Percentiles rank a stretch among this genome's conserved stretches.
Evolutionary conservation across 1,284 basidiomycete genomes (phyloP).

Genomic region (Cutaneotrichosporon sp.): DNA sequence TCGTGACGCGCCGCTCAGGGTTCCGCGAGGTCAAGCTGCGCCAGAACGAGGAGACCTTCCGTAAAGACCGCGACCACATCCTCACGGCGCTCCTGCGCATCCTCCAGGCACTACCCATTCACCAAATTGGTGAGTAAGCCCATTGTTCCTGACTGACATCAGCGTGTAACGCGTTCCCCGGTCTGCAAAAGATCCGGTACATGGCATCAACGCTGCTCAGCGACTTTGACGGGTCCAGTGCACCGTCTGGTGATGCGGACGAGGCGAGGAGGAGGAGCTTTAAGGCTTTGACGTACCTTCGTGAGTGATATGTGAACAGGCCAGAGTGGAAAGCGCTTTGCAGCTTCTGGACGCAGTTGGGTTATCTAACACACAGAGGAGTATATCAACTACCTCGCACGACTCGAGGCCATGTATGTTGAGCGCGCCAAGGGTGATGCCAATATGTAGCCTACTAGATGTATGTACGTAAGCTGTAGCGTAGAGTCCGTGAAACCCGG

Average conservation of each 20-base stretch:
- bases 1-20: not conserved
- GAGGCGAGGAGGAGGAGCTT: not conserved
- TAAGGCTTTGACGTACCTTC: not conserved
- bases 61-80: not conserved
- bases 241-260: not conserved
- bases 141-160: not conserved
- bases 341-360: too few species aligned
- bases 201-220: constrained; percentile 81
- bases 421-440: not conserved
- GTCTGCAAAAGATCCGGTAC: constrained; percentile 82
- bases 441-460: not conserved
- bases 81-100: not conserved
- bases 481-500: too few species aligned
- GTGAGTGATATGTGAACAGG: not conserved
- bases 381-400: constrained; percentile 9
- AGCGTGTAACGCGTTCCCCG: constrained; percentile 69
- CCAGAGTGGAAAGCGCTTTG: not conserved
- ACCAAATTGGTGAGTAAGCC: not conserved
- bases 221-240: constrained; percentile 32
- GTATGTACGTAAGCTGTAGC: not conserved
- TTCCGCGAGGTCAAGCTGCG: not conserved
- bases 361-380: constrained; percentile 5
- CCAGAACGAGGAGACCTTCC: constrained; percentile 1
- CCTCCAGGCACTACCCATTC: constrained; percentile 4
- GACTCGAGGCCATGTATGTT: constrained; percentile 11